A percentile compares a stretch with the other conserved stretches of the same genome.
These are phyloP conservation scores for Penicillium sp. DNA, from an alignment of 2,329 filamentous ascomycete genomes.

Conservation along the genomic window DNA sequence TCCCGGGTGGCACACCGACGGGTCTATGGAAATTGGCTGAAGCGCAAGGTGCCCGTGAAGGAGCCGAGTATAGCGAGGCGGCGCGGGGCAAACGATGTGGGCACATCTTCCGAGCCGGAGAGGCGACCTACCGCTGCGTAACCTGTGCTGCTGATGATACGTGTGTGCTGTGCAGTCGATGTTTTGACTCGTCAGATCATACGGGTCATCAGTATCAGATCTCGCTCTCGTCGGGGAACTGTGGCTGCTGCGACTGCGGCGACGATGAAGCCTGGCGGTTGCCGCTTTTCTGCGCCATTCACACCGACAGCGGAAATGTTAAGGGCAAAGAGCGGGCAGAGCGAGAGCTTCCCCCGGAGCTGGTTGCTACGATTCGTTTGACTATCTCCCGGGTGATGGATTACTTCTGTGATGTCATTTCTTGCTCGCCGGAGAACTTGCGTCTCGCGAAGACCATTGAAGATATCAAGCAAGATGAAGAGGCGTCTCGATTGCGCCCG, in stretches of 20 bases:
- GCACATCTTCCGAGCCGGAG: conserved; percentile 93
- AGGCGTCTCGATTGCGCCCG: conserved; percentile 71
- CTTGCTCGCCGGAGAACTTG: conserved; percentile 94
- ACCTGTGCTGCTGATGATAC: conserved; percentile 95
- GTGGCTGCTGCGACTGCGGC: conserved; percentile 95
- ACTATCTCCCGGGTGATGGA: conserved; percentile 85
- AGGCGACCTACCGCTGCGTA: conserved; percentile 91
- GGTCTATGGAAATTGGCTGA: conserved; percentile 74
- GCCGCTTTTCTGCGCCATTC: conserved; percentile 85
- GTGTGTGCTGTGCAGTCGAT: conserved; percentile 89
- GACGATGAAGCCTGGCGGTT: conserved; percentile 91
- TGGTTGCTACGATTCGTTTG: conserved; percentile 76
- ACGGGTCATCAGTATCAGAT: conserved; percentile 90
- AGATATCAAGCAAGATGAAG: conserved; percentile 79
- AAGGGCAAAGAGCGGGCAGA: conserved; percentile 60
- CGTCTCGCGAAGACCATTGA: conserved; percentile 80
- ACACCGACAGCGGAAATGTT: conserved; percentile 62
- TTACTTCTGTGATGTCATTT: conserved; percentile 97
- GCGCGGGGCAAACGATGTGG: conserved; percentile 92
- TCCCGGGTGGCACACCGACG: conserved; percentile 71
- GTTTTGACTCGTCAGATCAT: conserved; percentile 94
- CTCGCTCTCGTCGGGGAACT: conserved; percentile 83
- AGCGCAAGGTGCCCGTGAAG: conserved; percentile 89
- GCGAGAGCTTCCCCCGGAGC: conserved; percentile 71
- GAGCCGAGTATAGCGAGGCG: conserved; percentile 89